Evolutionary conservation across 768 basidiomycete species (phyloP).

Genomic region (Mrakia hoshinonis): DNA sequence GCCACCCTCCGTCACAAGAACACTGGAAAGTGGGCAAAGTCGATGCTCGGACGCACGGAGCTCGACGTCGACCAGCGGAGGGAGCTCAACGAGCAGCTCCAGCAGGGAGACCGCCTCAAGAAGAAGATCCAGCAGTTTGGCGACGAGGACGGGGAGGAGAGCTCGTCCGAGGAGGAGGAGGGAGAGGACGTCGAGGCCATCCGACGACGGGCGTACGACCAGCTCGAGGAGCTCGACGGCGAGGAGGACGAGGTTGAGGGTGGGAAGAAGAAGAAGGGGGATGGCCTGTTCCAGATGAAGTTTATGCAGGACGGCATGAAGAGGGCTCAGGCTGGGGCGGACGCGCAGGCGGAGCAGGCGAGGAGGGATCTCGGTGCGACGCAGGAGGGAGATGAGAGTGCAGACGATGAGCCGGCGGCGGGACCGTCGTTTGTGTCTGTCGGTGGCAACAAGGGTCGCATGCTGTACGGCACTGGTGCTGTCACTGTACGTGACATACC

Average conservation of each 20-base stretch:
- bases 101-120: constrained; percentile 66
- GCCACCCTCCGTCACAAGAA: constrained; percentile 82
- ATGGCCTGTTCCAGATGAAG: constrained; percentile 87
- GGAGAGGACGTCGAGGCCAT: constrained; percentile 47
- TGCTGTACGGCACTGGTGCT: constrained; percentile 37
- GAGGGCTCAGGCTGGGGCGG: constrained; percentile 54
- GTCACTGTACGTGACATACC: constrained; percentile 15
- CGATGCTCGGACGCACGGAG: constrained; percentile 56
- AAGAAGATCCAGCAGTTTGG: constrained; percentile 63
- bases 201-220: constrained; percentile 65
- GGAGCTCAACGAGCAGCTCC: constrained; percentile 78
- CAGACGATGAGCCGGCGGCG: constrained; percentile 16
- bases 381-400: constrained; percentile 35
- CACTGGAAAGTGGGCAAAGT: constrained; percentile 78
- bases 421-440: constrained; percentile 37
- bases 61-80: constrained; percentile 50
- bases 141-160: constrained; percentile 37
- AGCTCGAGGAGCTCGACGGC: constrained; percentile 52
- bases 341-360: constrained; percentile 56
- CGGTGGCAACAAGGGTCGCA: constrained; percentile 42
- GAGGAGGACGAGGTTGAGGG: constrained; percentile 39
- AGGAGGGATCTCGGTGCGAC: constrained; percentile 56
- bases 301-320: constrained; percentile 93
- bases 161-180: constrained; percentile 36
- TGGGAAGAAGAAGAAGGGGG: constrained; percentile 46